Conservation (phyloP, 2,329 filamentous ascomycete species). For the Cordyceps militaris region DNA sequence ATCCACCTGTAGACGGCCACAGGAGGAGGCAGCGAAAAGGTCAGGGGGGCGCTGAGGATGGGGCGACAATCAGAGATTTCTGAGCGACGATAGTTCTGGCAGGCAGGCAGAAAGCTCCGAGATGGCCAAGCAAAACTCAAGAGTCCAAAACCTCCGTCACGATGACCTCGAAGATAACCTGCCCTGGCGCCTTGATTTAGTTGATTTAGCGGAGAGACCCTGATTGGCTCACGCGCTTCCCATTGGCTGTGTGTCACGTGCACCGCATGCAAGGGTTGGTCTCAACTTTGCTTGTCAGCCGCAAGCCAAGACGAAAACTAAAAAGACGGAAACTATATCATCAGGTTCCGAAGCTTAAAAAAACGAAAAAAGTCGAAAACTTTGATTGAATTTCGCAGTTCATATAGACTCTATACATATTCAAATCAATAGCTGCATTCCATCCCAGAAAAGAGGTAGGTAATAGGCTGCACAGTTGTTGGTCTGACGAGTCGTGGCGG, state of each 20-base stretch:
- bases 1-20: slow-evolving; percentile 4
- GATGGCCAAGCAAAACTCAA: not conserved
- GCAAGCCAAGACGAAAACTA: too few relatives aligned
- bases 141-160: not conserved
- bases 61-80: not conserved
- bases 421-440: too few relatives aligned
- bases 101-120: not conserved
- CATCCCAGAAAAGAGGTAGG: too few relatives aligned
- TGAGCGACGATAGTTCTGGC: not conserved
- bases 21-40: too few relatives aligned
- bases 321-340: too few relatives aligned
- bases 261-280: not conserved
- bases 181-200: not conserved
- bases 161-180: not conserved
- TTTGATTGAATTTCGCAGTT: too few relatives aligned
- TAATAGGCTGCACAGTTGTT: too few relatives aligned
- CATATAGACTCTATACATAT: too few relatives aligned
- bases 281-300: too few relatives aligned
- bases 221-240: slow-evolving; percentile 6
- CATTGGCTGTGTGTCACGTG: not conserved
- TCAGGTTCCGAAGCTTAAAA: too few relatives aligned
- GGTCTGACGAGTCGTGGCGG: too few relatives aligned
- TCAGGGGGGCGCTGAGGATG: not conserved
- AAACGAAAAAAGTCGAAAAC: too few relatives aligned
- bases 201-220: not conserved